A percentile compares a stretch with the other conserved stretches of the same genome.
Conservation (phyloP, 768 basidiomycete genomes). For the Termitomyces eurrhizus region DNA sequence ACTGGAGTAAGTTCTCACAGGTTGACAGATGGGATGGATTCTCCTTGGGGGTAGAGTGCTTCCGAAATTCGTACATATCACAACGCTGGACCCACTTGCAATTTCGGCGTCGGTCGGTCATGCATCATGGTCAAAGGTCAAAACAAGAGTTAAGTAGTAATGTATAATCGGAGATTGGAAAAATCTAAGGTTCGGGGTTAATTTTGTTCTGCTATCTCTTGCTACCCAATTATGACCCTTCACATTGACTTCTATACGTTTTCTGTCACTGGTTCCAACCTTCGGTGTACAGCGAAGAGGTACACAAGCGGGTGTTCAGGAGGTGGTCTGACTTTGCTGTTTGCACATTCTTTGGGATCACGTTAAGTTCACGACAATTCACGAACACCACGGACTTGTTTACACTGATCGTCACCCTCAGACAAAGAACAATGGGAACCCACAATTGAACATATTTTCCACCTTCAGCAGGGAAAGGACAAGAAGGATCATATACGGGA, state of each 20-base stretch:
- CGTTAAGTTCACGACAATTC: conserved; percentile 6
- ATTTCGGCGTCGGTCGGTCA: too few species aligned
- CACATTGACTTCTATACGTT: conserved; percentile 5
- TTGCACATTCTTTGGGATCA: conserved; percentile 15
- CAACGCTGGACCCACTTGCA: too few species aligned
- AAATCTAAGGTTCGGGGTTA: too few species aligned
- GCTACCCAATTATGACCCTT: conserved; percentile 1
- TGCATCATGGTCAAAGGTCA: too few species aligned
- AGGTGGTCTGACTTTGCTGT: conserved; percentile 14
- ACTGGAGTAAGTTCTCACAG: too few species aligned
- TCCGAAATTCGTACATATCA: too few species aligned
- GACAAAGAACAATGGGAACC: conserved; percentile 41
- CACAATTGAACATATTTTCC: conserved; percentile 24
- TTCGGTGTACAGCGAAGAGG: conserved; percentile 13
- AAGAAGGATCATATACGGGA: conserved; percentile 28
- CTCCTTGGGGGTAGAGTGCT: too few species aligned
- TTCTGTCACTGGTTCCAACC: conserved; percentile 4
- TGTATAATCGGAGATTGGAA: too few species aligned
- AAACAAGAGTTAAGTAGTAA: too few species aligned
- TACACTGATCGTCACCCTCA: conserved; percentile 5
- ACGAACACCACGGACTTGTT: not conserved
- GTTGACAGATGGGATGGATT: too few species aligned
- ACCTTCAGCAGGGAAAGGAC: conserved; percentile 17
- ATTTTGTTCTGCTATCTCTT: not conserved
- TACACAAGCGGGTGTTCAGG: conserved; percentile 8